Evolutionary conservation across 2,329 filamentous ascomycete genomes (phyloP), one percentile per base, ranked within the genome.

Genomic region (Exophiala mesophila): DNA sequence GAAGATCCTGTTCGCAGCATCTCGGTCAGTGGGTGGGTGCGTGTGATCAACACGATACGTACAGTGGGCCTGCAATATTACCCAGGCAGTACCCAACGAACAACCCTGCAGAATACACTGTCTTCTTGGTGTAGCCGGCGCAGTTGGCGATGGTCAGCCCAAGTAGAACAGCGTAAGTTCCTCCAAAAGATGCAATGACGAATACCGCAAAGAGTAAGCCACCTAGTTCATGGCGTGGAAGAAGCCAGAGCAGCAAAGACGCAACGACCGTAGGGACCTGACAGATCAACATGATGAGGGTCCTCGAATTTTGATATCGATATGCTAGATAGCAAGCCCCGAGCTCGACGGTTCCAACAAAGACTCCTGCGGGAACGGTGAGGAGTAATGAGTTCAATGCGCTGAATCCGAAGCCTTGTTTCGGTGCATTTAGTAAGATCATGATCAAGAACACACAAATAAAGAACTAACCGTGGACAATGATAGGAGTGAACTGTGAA

Each of bases 381-480:
- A 83, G 80, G 0, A 87, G 68, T 44, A 88, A 85, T 0, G 79
- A 76, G 23, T 82, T 70, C 1, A 83, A 69, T 0, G 74, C 72
- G 16, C 69, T 71, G 63, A 74, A 85, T 40, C 82, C 82, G 56
- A n/a, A n/a, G n/a, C n/a, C n/a, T n/a, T n/a, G n/a, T n/a, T n/a
- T n/a, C n/a, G n/a, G n/a, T n/a, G n/a, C n/a, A n/a, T n/a, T n/a
- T n/a, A n/a, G n/a, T n/a, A n/a, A n/a, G n/a, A n/a, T n/a, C n/a
- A n/a, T n/a, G n/a, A n/a, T n/a, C n/a, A n/a, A n/a, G n/a, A n/a
- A n/a, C n/a, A n/a, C n/a, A n/a, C n/a, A n/a, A n/a, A n/a, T n/a
- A n/a, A n/a, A n/a, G n/a, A n/a, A n/a, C n/a, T 86, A 85, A 0
- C 80, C 84, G 1, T 73, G 78, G 2, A 86, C 80, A 44, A 86